Evolutionary conservation across 495 filamentous ascomycete genomes (phyloP).

Genomic region (Neurospora sp.): DNA sequence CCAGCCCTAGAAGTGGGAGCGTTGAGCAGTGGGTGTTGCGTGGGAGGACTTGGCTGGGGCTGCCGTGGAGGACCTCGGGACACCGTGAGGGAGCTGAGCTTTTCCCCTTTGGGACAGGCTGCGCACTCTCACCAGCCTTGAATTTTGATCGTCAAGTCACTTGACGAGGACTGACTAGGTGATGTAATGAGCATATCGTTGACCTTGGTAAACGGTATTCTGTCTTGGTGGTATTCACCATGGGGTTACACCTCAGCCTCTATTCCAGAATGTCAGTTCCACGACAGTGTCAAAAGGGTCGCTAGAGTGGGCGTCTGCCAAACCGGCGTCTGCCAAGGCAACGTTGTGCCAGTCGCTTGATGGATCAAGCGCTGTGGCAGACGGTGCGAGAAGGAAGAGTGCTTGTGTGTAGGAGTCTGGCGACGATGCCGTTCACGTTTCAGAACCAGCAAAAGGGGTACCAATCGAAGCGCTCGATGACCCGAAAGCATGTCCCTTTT

Average conservation of each 20-base stretch:
- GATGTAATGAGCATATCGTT: neutral
- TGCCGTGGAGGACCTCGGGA: neutral
- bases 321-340: neutral
- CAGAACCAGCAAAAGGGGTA: neutral
- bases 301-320: neutral
- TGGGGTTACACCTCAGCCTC: neutral
- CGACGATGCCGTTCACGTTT: neutral
- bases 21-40: neutral
- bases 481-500: neutral
- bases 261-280: neutral
- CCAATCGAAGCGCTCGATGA: neutral
- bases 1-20: neutral
- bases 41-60: neutral
- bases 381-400: neutral
- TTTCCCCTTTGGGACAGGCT: neutral
- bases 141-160: neutral
- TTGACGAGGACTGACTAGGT: neutral
- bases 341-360: neutral
- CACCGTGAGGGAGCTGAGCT: neutral
- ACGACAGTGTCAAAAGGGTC: neutral
- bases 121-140: neutral
- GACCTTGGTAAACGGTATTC: neutral
- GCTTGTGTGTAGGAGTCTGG: neutral
- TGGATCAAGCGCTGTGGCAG: neutral
- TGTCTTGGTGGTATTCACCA: neutral